Base-by-base conservation (phyloP, 805 yeast genomes). In the Yueomyces sinensis region DNA sequence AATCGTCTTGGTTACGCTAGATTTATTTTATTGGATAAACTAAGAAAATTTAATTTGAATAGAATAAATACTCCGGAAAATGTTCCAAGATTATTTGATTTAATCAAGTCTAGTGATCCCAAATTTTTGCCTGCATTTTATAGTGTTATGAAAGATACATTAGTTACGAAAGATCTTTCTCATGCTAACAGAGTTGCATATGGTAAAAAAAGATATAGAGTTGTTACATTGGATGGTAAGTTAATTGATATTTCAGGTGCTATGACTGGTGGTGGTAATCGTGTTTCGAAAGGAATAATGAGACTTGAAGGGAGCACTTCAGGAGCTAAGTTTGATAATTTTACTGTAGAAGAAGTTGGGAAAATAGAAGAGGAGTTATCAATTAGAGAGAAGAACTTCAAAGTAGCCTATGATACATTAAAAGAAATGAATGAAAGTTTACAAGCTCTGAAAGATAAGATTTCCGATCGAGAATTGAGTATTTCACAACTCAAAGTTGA, bases 221-320 rank as follows among this genome's bases (percentile, higher is more conserved):
- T 89, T 17, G 97, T 93, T 0, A 86, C 97, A 0, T 54, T 86
- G 7, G 94, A 82, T 54, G 99, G 99, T 17, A 80, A 84, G 46
- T 62, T 91, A 17, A 89, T 91, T 37, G 96, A 87, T 47, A 74
- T 78, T 13, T 81, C 94, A 2, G 99, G 99, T 56, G 82, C 96
- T 1, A 76, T 93, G 77, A 75, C 94, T 32, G 99, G 99, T 47
- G 99, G 99, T 59, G 98, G 97, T 35, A 70, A 66, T 36, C 63
- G 69, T 28, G 70, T 67, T 7, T 66, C 70, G 14, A 69, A 69
- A 33, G 98, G 97, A 5, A 77, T 80, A 2, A 84, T 91, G 94
- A 73, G 67, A 38, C 32, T 49, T 38, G 58, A 68, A 29, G 51
- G 62, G 25, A 44, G 37, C 22, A 36, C 17, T n/a, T 35, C 32